Evolutionary conservation across 2,329 filamentous ascomycete genomes (phyloP).

Genomic region (Colletotrichum costaricense): DNA sequence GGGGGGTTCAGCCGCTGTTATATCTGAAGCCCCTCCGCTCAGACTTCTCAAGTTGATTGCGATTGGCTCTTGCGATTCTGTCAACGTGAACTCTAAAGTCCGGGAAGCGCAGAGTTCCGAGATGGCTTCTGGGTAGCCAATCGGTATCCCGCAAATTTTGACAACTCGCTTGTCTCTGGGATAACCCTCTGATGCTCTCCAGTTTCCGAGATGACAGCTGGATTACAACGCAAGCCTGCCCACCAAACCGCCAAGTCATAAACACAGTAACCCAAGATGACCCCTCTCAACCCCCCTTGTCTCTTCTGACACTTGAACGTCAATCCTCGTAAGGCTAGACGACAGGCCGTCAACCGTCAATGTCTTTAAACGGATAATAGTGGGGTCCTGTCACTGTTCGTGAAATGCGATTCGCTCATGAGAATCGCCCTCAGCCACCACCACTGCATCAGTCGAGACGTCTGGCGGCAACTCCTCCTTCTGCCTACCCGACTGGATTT

Average conservation of each 20-base stretch:
- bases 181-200: background rate
- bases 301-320: constrained; percentile 5
- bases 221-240: constrained; percentile 6
- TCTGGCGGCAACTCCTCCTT: background rate
- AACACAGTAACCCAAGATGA: constrained; percentile 10
- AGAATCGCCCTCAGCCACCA: constrained; percentile 22
- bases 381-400: background rate
- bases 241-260: background rate
- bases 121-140: constrained; percentile 10
- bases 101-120: constrained; percentile 6
- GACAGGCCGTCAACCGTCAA: constrained; percentile 10
- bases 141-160: constrained; percentile 15
- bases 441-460: constrained; percentile 22
- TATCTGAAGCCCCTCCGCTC: background rate
- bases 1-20: background rate
- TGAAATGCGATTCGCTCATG: constrained; percentile 31
- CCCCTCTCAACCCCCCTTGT: background rate
- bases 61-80: constrained; percentile 2
- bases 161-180: constrained; percentile 1
- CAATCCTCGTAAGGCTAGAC: constrained; percentile 16
- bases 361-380: constrained; percentile 12
- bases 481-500: background rate
- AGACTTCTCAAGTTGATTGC: background rate
- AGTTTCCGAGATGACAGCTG: constrained; percentile 19
- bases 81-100: background rate